Evolutionary conservation across 352 stramenopile genomes (phyloP).

Genomic region (Aphanomyces astaci): DNA sequence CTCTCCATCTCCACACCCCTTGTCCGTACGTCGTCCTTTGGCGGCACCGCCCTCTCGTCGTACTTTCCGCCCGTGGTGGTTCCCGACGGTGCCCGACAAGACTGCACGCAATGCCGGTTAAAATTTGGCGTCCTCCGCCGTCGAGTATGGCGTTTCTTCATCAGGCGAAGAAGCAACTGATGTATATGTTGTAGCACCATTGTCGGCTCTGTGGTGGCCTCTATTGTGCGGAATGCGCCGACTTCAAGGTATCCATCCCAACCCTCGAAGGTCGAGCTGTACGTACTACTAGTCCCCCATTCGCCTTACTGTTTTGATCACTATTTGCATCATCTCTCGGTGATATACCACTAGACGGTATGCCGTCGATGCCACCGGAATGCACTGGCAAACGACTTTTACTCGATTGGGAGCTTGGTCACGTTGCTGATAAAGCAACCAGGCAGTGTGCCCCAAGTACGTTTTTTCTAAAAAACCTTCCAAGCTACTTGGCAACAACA

Average conservation of each 20-base stretch:
- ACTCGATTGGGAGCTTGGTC: slow-evolving; percentile 63
- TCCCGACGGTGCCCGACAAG: slow-evolving; percentile 35
- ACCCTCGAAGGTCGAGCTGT: slow-evolving; percentile 8
- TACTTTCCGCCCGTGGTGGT: slow-evolving; percentile 40
- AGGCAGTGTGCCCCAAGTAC: slow-evolving; percentile 22
- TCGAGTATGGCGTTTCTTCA: slow-evolving; percentile 32
- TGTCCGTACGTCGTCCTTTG: slow-evolving; percentile 46
- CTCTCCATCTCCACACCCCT: slow-evolving; percentile 27
- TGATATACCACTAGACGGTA: slow-evolving; percentile 61
- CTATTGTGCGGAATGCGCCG: slow-evolving; percentile 67
- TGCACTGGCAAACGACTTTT: slow-evolving; percentile 51
- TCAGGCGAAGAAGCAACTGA: too few relatives aligned
- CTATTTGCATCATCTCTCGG: too few relatives aligned
- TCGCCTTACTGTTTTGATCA: slow-evolving; percentile 43
- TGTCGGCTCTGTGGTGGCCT: slow-evolving; percentile 67
- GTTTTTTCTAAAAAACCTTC: too few relatives aligned
- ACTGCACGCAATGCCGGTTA: slow-evolving; percentile 55
- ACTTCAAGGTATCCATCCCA: slow-evolving; percentile 40
- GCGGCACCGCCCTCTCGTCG: not conserved
- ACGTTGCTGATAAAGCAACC: slow-evolving; percentile 42
- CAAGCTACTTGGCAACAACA: too few relatives aligned
- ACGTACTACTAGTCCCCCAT: slow-evolving; percentile 32
- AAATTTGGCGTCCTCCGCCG: slow-evolving; percentile 71
- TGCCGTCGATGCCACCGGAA: slow-evolving; percentile 75
- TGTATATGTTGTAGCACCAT: slow-evolving; percentile 63